phyloP scores from a whole-genome alignment of 352 stramenopile genomes.

The Elongisporangium senticosum region DNA sequence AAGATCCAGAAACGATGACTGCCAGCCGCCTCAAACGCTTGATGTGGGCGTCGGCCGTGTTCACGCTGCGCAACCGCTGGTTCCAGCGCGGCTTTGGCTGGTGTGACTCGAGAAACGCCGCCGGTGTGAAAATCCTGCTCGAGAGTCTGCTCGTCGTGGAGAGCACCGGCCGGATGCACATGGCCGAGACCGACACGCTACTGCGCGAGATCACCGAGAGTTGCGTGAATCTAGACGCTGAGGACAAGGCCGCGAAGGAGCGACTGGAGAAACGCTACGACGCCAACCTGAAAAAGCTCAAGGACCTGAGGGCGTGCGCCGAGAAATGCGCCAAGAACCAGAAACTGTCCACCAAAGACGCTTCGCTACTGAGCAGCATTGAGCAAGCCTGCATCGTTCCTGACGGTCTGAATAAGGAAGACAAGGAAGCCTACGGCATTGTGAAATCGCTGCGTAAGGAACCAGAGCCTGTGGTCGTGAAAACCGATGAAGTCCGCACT shows the following conservation, averaged over 20 bases:
- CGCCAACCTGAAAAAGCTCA: slow-evolving; percentile 23
- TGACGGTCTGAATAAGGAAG: slow-evolving; percentile 18
- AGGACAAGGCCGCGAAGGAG: slow-evolving; percentile 24
- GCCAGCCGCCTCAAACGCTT: slow-evolving; percentile 35
- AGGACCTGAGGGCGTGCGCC: slow-evolving; percentile 27
- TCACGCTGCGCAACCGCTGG: slow-evolving; percentile 44
- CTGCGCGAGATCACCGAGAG: slow-evolving; percentile 42
- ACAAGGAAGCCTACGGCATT: slow-evolving; percentile 41
- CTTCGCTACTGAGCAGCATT: slow-evolving; percentile 29
- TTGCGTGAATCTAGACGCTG: slow-evolving; percentile 29
- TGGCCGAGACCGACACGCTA: slow-evolving; percentile 31
- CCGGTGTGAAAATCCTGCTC: slow-evolving; percentile 40
- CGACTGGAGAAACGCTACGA: slow-evolving; percentile 21
- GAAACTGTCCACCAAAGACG: slow-evolving; percentile 38
- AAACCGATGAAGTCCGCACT: slow-evolving; percentile 43
- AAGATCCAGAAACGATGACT: slow-evolving; percentile 18
- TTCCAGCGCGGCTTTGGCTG: slow-evolving; percentile 41
- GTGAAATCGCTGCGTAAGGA: slow-evolving; percentile 37
- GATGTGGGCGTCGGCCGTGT: slow-evolving; percentile 29
- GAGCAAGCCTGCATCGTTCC: slow-evolving; percentile 42
- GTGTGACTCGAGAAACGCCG: slow-evolving; percentile 34
- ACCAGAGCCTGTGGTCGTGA: slow-evolving; percentile 22
- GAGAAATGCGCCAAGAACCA: slow-evolving; percentile 52
- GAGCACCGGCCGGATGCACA: slow-evolving; percentile 50
- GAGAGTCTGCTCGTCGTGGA: slow-evolving; percentile 36